A percentile compares a stretch with the other conserved stretches of the same genome.
These are phyloP conservation scores for Arxiozyma heterogenica DNA, from an alignment of 1,139 yeast genomes.

Conservation along the genomic window DNA sequence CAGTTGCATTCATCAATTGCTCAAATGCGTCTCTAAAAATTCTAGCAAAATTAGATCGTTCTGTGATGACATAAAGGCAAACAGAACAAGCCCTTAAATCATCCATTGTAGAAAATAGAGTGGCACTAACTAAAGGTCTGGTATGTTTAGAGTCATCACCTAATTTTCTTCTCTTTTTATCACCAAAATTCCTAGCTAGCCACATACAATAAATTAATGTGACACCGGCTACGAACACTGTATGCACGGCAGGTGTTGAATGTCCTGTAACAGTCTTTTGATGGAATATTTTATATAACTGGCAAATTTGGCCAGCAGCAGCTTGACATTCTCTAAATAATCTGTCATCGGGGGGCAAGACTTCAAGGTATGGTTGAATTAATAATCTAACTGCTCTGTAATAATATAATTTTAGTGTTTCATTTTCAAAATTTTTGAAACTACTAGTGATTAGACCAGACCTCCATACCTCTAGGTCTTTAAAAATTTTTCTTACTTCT, in stretches of 20 bases:
- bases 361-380: slow-evolving; percentile 49
- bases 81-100: slow-evolving; percentile 52
- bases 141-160: slow-evolving; percentile 48
- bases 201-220: slow-evolving; percentile 52
- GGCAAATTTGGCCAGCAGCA: slow-evolving; percentile 56
- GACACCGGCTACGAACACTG: slow-evolving; percentile 54
- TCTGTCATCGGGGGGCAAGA: slow-evolving; percentile 46
- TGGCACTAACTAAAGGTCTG: slow-evolving; percentile 42
- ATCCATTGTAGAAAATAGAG: slow-evolving; percentile 43
- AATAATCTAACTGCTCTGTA: slow-evolving; percentile 46
- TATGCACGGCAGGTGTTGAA: slow-evolving; percentile 52
- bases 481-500: slow-evolving; percentile 37
- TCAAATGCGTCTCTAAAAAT: slow-evolving; percentile 54
- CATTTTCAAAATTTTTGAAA: slow-evolving; percentile 39
- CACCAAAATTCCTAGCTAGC: slow-evolving; percentile 49
- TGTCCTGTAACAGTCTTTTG: slow-evolving; percentile 49
- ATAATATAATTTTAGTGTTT: slow-evolving; percentile 44
- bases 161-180: slow-evolving; percentile 36
- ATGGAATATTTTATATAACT: slow-evolving; percentile 47
- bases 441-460: slow-evolving; percentile 34
- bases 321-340: slow-evolving; percentile 52
- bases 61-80: slow-evolving; percentile 50
- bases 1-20: slow-evolving; percentile 48
- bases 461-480: slow-evolving; percentile 44
- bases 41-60: slow-evolving; percentile 46